Conservation (phyloP, 2,329 filamentous ascomycete genomes). For the Ophiosphaerella korrae region DNA sequence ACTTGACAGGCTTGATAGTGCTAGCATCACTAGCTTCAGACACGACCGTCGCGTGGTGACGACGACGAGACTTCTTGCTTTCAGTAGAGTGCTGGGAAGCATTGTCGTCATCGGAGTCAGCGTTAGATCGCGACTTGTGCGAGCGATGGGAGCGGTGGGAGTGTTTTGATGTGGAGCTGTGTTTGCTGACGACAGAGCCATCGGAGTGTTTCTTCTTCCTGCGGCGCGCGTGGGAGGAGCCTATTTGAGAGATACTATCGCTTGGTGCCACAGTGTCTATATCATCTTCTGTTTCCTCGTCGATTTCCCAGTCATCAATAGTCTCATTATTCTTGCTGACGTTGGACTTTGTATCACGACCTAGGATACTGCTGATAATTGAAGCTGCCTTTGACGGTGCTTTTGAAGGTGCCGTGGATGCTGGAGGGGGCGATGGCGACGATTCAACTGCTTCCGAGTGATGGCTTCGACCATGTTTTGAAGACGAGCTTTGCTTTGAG, state of each 20-base stretch:
- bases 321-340: conserved; percentile 37
- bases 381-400: conserved; percentile 35
- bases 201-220: conserved; percentile 21
- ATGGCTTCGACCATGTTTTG: conserved; percentile 30
- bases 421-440: conserved; percentile 30
- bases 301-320: conserved; percentile 46
- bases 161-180: conserved; percentile 32
- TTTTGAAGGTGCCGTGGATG: conserved; percentile 26
- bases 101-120: conserved; percentile 22
- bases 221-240: conserved; percentile 37
- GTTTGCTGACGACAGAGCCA: conserved; percentile 33
- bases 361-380: conserved; percentile 44
- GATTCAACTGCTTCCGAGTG: conserved; percentile 18
- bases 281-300: conserved; percentile 41
- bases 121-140: conserved; percentile 27
- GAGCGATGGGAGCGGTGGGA: conserved; percentile 29
- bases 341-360: conserved; percentile 38
- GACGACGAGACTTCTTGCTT: conserved; percentile 18
- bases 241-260: conserved; percentile 54
- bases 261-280: conserved; percentile 54
- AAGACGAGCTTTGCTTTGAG: conserved; percentile 33
- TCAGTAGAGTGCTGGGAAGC: conserved; percentile 8
- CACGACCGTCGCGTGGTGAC: conserved; percentile 25
- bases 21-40: conserved; percentile 44
- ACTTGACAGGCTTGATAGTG: conserved; percentile 38